Base-by-base conservation (phyloP, 805 yeast genomes). In the Myxozyma neglecta region DNA sequence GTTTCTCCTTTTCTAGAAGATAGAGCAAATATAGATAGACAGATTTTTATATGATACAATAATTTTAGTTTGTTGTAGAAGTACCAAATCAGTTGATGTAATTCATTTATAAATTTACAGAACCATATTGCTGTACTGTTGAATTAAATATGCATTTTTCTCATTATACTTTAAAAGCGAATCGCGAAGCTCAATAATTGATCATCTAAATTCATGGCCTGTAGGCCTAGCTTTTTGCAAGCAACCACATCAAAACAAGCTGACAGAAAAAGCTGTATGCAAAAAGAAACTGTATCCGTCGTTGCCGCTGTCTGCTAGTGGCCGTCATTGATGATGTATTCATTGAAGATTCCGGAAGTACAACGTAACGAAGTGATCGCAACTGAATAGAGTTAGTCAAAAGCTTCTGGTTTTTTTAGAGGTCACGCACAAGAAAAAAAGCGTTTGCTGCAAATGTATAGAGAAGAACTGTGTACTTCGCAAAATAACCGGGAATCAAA, bases 251-350 rank as follows among this genome's bases (percentile, higher is more conserved):
- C 57, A 90, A 77, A 18, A 85, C 70, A 24, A 88, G 82, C 77
- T 93, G 98, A 70, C 91, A 80, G 14, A 89, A 80, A 70, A 90
- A 90, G 8, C 96, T 86, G 74, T 93, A 93, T 46, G 88, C 79
- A 70, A 93, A 91, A 66, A 93, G 77, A 72, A 89, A 93, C 70
- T 93, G 96, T 61, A 94, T 87, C 68, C 97, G 84, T 63, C 88
- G 83, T 73, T 89, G 87, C 65, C 90, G 83, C 62, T 87, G 88
- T 32, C 84, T 83, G 47, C 84, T 81, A 59, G 87, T 83, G 57
- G 89, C 81, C 45, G 83, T 84, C 18, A 74, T 68, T 13, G 70
- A 61, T 11, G 74, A 57, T 56, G 83, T 77, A 59, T 79, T 78
- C 37, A 46, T 49, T 3, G 57, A 16, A 44, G 83, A 79, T 57